These are phyloP conservation scores for Exophiala sp. DNA, from an alignment of 2,329 filamentous ascomycete species.

Conservation along the genomic window DNA sequence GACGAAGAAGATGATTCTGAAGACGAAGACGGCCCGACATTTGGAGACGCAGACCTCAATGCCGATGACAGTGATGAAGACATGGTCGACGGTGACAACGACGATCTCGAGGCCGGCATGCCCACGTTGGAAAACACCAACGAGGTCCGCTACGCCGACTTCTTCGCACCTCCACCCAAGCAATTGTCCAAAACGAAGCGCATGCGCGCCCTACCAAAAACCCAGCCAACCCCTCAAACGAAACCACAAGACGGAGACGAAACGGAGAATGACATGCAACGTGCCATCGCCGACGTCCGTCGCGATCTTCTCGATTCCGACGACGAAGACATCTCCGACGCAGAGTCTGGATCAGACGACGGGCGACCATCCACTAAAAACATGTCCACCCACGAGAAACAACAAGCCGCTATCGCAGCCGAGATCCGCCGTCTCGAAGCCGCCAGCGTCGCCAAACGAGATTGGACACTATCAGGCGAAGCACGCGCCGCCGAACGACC, in stretches of 20 bases:
- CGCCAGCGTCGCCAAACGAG: slow-evolving; percentile 80
- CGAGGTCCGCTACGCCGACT: slow-evolving; percentile 85
- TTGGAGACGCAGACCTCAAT: slow-evolving; percentile 73
- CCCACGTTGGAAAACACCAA: slow-evolving; percentile 70
- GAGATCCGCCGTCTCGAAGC: slow-evolving; percentile 91
- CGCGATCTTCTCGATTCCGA: slow-evolving; percentile 87
- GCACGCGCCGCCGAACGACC: slow-evolving; percentile 78
- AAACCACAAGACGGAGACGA: slow-evolving; percentile 36
- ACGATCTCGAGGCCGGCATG: slow-evolving; percentile 55
- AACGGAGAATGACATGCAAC: slow-evolving; percentile 66
- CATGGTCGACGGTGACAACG: slow-evolving; percentile 47
- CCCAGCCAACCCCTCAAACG: slow-evolving; percentile 47
- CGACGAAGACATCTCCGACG: slow-evolving; percentile 58
- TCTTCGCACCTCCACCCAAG: slow-evolving; percentile 79
- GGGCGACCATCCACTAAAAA: slow-evolving; percentile 22
- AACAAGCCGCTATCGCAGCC: slow-evolving; percentile 78
- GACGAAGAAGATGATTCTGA: slow-evolving; percentile 54
- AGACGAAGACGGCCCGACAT: slow-evolving; percentile 76
- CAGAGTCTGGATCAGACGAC: slow-evolving; percentile 44
- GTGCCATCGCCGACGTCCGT: slow-evolving; percentile 81
- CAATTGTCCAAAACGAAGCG: slow-evolving; percentile 62
- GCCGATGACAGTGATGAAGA: slow-evolving; percentile 66
- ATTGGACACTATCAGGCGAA: slow-evolving; percentile 89
- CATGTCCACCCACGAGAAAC: slow-evolving; percentile 75
- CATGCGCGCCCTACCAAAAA: slow-evolving; percentile 53